Evolutionary conservation across 2,329 filamentous ascomycete species (phyloP).

Genomic region (Colletotrichum sp.): DNA sequence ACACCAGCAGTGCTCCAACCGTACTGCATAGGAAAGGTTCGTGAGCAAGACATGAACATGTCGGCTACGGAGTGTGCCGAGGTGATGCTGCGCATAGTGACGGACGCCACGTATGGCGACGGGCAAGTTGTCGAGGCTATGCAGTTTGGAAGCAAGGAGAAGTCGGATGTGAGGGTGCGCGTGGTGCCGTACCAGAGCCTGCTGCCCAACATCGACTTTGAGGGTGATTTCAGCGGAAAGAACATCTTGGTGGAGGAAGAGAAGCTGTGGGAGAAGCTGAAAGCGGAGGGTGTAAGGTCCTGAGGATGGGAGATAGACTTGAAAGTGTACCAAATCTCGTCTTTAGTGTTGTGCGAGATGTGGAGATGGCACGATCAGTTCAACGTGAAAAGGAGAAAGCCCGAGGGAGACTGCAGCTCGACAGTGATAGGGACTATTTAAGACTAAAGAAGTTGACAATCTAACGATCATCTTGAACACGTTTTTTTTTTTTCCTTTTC

Average conservation of each 20-base stretch:
- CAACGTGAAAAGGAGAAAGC: no score
- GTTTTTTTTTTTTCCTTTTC: no score
- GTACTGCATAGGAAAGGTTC: not conserved
- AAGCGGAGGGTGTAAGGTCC: not conserved
- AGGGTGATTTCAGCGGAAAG: not conserved
- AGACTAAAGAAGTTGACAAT: no score
- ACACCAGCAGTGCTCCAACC: not conserved
- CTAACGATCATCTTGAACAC: no score
- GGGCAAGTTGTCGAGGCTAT: conserved; percentile 23
- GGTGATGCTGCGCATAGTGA: conserved; percentile 15
- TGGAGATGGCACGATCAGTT: no score
- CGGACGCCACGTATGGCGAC: conserved; percentile 19
- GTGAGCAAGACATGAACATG: conserved; percentile 12
- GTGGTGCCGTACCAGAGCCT: conserved; percentile 7
- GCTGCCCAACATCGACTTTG: not conserved
- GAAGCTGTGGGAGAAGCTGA: not conserved
- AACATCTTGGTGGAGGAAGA: not conserved
- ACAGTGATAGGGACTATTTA: no score
- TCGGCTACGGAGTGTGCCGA: not conserved
- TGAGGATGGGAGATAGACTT: not conserved
- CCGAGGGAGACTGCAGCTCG: no score
- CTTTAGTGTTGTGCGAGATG: no score
- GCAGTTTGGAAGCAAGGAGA: conserved; percentile 7
- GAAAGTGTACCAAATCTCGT: no score
- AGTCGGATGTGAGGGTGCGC: conserved; percentile 6